Conservation (phyloP, 306 rosid genomes). For the Cucumis sativus region Cucumber_9930_V3 NC_026657.2:8994501-8995000, state of each 20-base stretch:
- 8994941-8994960: constrained; percentile 2
- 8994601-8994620: neutral
- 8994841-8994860: neutral
- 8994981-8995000: constrained; percentile 30
- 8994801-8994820: neutral
- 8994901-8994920: constrained; percentile 2
- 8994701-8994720: neutral
- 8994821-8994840: neutral
- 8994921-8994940: neutral
- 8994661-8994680: neutral
- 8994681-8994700: neutral
- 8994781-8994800: neutral
- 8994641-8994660: neutral
- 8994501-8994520: neutral
- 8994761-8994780: neutral
- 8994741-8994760: neutral
- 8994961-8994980: neutral
- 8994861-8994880: neutral
- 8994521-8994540: neutral
- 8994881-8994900: neutral
- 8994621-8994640: neutral
- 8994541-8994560: neutral
- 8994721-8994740: neutral
- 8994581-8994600: neutral
- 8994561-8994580: neutral